Base-by-base conservation (phyloP, 2,329 filamentous ascomycete genomes). In the Biscogniauxia sp. region DNA sequence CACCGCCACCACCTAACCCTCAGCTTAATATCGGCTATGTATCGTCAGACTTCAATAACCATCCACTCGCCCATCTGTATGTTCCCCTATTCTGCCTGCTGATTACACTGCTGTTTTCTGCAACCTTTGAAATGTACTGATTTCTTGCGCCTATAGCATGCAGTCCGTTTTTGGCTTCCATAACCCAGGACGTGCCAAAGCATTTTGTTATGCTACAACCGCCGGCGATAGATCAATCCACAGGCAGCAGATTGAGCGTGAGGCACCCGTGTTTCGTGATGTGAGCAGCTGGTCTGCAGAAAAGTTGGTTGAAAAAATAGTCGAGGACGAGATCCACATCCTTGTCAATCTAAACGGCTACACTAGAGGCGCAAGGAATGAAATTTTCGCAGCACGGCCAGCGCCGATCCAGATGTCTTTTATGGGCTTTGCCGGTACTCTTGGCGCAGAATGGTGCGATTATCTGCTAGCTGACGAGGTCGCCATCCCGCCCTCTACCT, bases 351-450 rank as follows among this genome's bases (percentile, higher is more conserved):
- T 99, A n/a, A 99, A 99, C 70, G 95, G 95, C 11, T 99, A 99
- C 74, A 99, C 95, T 0, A 85, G 95, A 57, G 95, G 95, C 28
- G 95, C 95, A n/a, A 87, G 93, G 23, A 99, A 99, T 69, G 95
- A 99, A 73, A 89, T 99, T 3, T 99, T 99, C 74, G 95, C 95
- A 20, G 95, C 95, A 20, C 87, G 96, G 25, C 92, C 95, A 17
- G 93, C 93, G 1, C 95, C 95, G 0, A 92, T 99, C 51, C 95
- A 99, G 67, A 99, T 99, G 95, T 97, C 95, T 0, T 99, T 99
- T 71, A 99, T 99, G 95, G 95, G 95, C 0, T 99, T 99, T 73
- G 95, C 95, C 0, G 95, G 95, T 9, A 97, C 94, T 0, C 80
- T 99, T 0, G 95, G 95, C 5, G 95, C 95, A 2, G 95, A 99